phyloP scores from a whole-genome alignment of 2,329 filamentous ascomycete species.

The Exophiala oligosperma region DNA sequence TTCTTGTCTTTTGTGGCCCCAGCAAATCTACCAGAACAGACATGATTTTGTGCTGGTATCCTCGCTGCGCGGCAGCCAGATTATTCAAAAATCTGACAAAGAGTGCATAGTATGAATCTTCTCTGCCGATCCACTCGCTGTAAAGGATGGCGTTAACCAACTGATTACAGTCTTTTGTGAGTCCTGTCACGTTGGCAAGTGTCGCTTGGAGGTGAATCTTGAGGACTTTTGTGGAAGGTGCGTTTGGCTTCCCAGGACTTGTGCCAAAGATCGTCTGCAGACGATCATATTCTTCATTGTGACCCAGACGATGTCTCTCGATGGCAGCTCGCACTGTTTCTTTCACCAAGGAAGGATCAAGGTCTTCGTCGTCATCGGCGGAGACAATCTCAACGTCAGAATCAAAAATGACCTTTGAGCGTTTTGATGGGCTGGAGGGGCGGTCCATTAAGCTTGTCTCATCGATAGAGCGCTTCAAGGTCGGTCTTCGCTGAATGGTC shows the following conservation, averaged over 20 bases:
- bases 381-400: slow-evolving; percentile 37
- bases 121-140: slow-evolving; percentile 62
- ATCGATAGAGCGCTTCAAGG: slow-evolving; percentile 29
- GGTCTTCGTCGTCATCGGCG: slow-evolving; percentile 29
- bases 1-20: slow-evolving; percentile 55
- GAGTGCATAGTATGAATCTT: slow-evolving; percentile 58
- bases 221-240: slow-evolving; percentile 53
- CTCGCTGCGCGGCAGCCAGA: slow-evolving; percentile 79
- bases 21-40: slow-evolving; percentile 81
- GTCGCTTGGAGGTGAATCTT: slow-evolving; percentile 62
- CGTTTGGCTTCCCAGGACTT: slow-evolving; percentile 48
- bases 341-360: slow-evolving; percentile 48
- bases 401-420: slow-evolving; percentile 45
- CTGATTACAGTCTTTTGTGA: slow-evolving; percentile 58
- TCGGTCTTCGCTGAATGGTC: slow-evolving; percentile 20
- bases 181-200: slow-evolving; percentile 54
- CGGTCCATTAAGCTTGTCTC: slow-evolving; percentile 25
- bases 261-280: slow-evolving; percentile 54
- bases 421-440: slow-evolving; percentile 40
- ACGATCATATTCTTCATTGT: slow-evolving; percentile 58
- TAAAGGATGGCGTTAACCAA: slow-evolving; percentile 59
- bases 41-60: slow-evolving; percentile 72
- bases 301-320: slow-evolving; percentile 52
- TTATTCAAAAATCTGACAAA: slow-evolving; percentile 59
- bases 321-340: slow-evolving; percentile 63